phyloP scores from a whole-genome alignment of 331 rosid genomes.

The Ulmus americana region DNA sequence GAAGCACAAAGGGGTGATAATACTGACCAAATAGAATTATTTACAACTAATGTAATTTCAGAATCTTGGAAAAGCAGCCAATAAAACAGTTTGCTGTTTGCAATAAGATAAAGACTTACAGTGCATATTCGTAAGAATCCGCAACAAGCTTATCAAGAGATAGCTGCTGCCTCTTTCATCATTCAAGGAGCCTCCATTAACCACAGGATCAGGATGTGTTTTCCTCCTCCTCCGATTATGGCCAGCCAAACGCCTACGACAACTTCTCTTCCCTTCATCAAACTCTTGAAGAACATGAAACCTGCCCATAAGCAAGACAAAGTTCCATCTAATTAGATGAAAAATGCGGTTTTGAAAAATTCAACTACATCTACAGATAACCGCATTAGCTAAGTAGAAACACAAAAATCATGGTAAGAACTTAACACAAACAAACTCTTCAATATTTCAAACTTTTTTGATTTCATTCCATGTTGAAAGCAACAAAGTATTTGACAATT shows the following conservation, averaged over 20 bases:
- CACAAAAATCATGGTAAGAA: constrained; percentile 1
- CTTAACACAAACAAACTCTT: constrained; percentile 11
- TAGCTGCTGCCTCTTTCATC: constrained; percentile 65
- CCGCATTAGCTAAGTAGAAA: neutral
- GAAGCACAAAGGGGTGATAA: constrained; percentile 1
- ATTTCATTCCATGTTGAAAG: neutral
- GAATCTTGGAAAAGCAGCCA: constrained; percentile 5
- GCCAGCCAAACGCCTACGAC: constrained; percentile 88
- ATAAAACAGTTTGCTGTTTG: constrained; percentile 5
- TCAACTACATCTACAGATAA: neutral
- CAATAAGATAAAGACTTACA: constrained; percentile 42
- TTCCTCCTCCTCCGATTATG: constrained; percentile 80
- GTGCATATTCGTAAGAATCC: constrained; percentile 70
- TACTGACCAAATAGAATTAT: neutral
- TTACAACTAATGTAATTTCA: neutral
- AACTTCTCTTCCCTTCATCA: constrained; percentile 90
- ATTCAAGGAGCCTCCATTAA: constrained; percentile 47
- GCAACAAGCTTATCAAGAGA: constrained; percentile 56
- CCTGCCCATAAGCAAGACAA: constrained; percentile 46
- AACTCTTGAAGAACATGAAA: constrained; percentile 77
- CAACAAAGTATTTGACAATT: neutral
- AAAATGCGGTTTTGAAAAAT: constrained; percentile 1
- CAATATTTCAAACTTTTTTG: neutral
- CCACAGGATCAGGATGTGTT: constrained; percentile 43
- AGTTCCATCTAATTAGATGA: constrained; percentile 10